Percentiles rank a stretch among this genome's conserved stretches.
These are phyloP conservation scores for Dictyophora rubrovolvata DNA, from an alignment of 768 basidiomycete genomes.

Conservation along the genomic window DNA sequence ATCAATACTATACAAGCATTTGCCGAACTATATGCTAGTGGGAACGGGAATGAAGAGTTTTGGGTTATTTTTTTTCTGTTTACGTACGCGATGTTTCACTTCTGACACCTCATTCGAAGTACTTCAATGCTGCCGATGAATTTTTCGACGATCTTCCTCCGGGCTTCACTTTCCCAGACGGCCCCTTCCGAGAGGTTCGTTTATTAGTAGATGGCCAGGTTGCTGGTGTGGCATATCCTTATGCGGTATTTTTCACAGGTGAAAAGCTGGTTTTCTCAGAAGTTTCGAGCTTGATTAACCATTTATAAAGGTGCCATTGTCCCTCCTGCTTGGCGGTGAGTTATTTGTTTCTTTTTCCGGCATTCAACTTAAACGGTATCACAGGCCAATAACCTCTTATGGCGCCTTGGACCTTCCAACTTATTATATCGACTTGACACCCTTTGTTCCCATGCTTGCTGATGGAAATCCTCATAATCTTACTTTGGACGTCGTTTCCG, in stretches of 20 bases:
- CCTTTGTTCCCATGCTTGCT: constrained; percentile 60
- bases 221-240: constrained; percentile 51
- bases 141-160: constrained; percentile 46
- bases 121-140: constrained; percentile 54
- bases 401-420: constrained; percentile 70
- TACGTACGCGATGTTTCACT: background rate
- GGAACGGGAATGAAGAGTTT: constrained; percentile 60
- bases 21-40: constrained; percentile 63
- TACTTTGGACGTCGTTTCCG: constrained; percentile 63
- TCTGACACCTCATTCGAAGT: constrained; percentile 29
- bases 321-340: constrained; percentile 59
- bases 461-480: constrained; percentile 63
- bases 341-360: background rate
- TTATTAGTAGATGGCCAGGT: constrained; percentile 44
- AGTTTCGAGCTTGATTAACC: background rate
- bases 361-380: background rate
- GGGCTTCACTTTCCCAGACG: constrained; percentile 36
- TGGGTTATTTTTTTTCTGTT: constrained; percentile 40
- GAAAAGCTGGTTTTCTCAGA: background rate
- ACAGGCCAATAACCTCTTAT: constrained; percentile 64
- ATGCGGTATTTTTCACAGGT: constrained; percentile 60
- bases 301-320: constrained; percentile 35
- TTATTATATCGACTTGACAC: constrained; percentile 69
- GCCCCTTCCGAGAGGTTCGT: constrained; percentile 55
- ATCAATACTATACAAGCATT: constrained; percentile 56